Base-by-base conservation (phyloP, 1,284 basidiomycete genomes). In the Malassezia restricta region DNA sequence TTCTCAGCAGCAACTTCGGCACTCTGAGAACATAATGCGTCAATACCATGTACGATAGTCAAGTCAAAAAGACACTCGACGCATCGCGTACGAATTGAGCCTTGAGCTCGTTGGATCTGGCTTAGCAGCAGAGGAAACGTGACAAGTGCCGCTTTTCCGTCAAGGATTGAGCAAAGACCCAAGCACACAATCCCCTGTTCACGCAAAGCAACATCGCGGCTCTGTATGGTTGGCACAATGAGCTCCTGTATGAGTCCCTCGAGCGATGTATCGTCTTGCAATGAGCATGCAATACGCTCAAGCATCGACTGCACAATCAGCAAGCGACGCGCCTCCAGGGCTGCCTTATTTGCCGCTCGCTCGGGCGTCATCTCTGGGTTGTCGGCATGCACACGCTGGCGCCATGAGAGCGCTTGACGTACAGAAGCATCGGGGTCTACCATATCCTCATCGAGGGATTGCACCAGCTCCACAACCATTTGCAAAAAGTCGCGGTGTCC, bases 201-300 rank as follows among this genome's bases (percentile, higher is more conserved):
- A 31, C 91, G 80, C 42, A 96, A 79, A 0, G 78, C 77, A 1
- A 85, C 78, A 57, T 92, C 86, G 74, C 90, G 92, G 58, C 86
- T 81, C 64, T 84, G 83, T 31, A 96, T 86, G 1, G 87, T 82
- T 0, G 92, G 92, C 30, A 94, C 81, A 62, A 96, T 88, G 24
- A 96, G 77, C 64, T 95, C 88, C 2, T 83, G 81, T 2, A 96
- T 77, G 33, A 96, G 80, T 31, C 92, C 92, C 67, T 92, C 85
- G 42, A 96, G 77, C 0, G 87, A 90, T 1, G 87, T 87, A 74
- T 96, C 92, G 63, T 95, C 90, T 69, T 92, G 87, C 56, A 96
- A 84, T 87, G 65, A 54, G 14, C 66, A 63, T 3, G 62, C 54
- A 20, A 67, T 87, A 14, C 90, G 81, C 75, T 96, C 90, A 6